Conservation (phyloP, 768 basidiomycete species). For the Mycena rebaudengoi region DNA sequence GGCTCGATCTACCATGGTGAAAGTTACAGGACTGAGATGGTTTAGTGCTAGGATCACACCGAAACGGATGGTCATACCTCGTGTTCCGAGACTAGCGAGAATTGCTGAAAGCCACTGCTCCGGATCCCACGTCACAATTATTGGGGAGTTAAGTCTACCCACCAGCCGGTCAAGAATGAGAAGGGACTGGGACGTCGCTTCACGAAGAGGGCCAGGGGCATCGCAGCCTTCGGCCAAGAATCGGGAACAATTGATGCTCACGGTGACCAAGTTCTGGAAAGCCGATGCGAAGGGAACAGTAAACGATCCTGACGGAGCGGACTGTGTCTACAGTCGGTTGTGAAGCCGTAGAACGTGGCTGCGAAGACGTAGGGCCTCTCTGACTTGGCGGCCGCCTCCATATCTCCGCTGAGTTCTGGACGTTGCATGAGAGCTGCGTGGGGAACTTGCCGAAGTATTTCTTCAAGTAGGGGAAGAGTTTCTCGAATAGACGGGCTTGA, state of each 20-base stretch:
- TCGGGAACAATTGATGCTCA: constrained; percentile 56
- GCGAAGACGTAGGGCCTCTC: constrained; percentile 63
- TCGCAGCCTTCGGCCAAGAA: constrained; percentile 41
- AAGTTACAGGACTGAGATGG: constrained; percentile 62
- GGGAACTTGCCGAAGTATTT: constrained; percentile 60
- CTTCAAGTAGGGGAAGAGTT: constrained; percentile 59
- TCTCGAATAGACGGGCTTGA: constrained; percentile 48
- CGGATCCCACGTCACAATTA: constrained; percentile 67
- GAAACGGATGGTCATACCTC: constrained; percentile 49
- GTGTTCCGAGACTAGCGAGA: constrained; percentile 60
- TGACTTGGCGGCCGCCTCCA: constrained; percentile 38
- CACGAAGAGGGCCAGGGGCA: constrained; percentile 48
- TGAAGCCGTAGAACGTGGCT: constrained; percentile 67
- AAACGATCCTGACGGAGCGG: constrained; percentile 35
- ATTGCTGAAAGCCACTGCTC: constrained; percentile 66
- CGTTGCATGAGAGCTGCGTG: constrained; percentile 59
- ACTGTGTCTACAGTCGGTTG: constrained; percentile 29
- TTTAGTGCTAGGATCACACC: constrained; percentile 8
- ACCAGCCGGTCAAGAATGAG: constrained; percentile 60
- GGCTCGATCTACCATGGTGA: constrained; percentile 72
- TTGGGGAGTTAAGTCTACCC: constrained; percentile 48
- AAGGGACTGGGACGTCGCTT: constrained; percentile 61
- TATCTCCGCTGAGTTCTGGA: constrained; percentile 52
- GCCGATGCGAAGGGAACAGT: constrained; percentile 62
- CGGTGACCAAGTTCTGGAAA: constrained; percentile 61